Conservation (phyloP, 805 yeast species). For the Starmera quercuum region DNA sequence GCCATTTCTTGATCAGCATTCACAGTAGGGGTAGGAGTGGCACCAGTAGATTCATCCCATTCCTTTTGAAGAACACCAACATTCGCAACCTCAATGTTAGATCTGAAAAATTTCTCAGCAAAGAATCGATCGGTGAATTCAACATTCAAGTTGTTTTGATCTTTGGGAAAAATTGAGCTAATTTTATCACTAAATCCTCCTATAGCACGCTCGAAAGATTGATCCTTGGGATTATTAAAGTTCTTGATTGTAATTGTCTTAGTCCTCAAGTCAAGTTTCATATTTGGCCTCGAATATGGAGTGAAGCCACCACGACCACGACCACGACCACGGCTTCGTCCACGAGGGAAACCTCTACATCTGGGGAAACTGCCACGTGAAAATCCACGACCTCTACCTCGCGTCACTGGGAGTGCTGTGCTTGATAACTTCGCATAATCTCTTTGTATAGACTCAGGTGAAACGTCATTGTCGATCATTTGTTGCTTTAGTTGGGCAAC, state of each 20-base stretch:
- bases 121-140: conserved; percentile 15
- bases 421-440: conserved; percentile 15
- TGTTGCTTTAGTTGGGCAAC: conserved; percentile 5
- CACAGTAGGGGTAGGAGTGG: conserved; percentile 1
- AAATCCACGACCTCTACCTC: conserved; percentile 5
- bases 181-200: conserved; percentile 8
- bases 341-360: neutral
- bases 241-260: conserved; percentile 13
- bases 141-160: conserved; percentile 6
- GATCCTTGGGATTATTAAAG: conserved; percentile 9
- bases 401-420: neutral
- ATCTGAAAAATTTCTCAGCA: conserved; percentile 17
- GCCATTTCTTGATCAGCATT: neutral
- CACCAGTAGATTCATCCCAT: conserved; percentile 16
- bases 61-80: conserved; percentile 5
- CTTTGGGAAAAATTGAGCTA: conserved; percentile 4
- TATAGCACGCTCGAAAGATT: conserved; percentile 8
- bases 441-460: conserved; percentile 13
- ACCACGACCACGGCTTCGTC: conserved; percentile 6
- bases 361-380: neutral
- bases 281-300: conserved; percentile 12
- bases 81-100: conserved; percentile 4
- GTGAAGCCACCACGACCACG: conserved; percentile 2
- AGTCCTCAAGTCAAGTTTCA: conserved; percentile 17
- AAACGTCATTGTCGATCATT: conserved; percentile 13